phyloP scores from a whole-genome alignment of 1,139 yeast genomes.

The Taphrina communis region DNA sequence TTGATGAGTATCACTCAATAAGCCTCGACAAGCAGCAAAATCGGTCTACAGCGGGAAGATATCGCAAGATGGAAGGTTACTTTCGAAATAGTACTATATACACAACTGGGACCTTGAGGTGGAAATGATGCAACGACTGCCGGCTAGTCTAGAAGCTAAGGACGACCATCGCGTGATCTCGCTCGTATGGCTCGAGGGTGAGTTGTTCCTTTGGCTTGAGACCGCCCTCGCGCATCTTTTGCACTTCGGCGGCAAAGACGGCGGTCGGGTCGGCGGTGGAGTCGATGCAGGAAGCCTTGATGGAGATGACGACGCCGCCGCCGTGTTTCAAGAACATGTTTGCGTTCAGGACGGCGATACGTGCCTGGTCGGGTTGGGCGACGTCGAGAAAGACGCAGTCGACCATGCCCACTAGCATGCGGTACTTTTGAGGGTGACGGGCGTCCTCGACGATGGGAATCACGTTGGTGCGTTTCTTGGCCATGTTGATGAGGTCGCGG shows the following conservation, averaged over 20 bases:
- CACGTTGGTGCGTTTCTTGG: conserved; percentile 99
- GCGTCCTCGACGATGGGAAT: conserved; percentile 99
- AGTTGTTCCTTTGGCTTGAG: conserved; percentile 98
- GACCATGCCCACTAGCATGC: conserved; percentile 98
- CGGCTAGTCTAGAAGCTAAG: neutral
- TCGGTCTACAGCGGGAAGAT: too few relatives aligned
- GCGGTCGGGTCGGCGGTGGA: conserved; percentile 99
- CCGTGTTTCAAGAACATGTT: conserved; percentile 97
- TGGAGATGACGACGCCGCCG: conserved; percentile 97
- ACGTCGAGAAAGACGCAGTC: conserved; percentile 99
- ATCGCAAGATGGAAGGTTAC: too few relatives aligned
- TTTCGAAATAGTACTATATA: too few relatives aligned
- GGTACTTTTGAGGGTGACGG: conserved; percentile 98
- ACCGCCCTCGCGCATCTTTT: conserved; percentile 97
- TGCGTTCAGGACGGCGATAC: conserved; percentile 97
- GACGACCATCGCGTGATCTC: conserved; percentile 68
- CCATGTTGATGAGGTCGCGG: conserved; percentile 98
- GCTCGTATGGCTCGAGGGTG: conserved; percentile 72
- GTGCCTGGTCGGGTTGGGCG: conserved; percentile 99
- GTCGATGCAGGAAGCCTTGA: conserved; percentile 99
- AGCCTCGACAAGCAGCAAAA: too few relatives aligned
- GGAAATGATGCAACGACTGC: neutral
- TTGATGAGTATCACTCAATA: too few relatives aligned
- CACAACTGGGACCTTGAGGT: too few relatives aligned
- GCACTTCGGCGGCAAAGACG: conserved; percentile 98